Conservation (phyloP, 2,329 filamentous ascomycete species). For the Penicillium sp. region DNA sequence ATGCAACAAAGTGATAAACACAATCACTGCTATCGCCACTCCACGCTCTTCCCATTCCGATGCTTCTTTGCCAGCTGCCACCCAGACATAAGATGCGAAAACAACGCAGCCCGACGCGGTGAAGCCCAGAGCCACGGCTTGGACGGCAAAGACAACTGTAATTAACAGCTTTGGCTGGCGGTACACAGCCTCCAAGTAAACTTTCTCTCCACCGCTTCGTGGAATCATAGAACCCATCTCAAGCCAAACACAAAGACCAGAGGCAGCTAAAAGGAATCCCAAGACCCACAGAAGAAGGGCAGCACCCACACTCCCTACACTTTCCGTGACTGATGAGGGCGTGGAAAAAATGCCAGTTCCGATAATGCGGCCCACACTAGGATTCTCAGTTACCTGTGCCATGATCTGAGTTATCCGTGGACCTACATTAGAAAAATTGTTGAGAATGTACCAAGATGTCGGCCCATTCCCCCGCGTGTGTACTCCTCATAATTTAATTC, state of each 20-base stretch:
- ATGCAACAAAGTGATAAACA: conserved; percentile 65
- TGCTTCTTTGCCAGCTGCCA: conserved; percentile 63
- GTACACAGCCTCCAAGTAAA: conserved; percentile 69
- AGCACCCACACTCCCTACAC: conserved; percentile 65
- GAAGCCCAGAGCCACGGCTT: conserved; percentile 63
- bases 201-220: conserved; percentile 65
- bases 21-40: conserved; percentile 67
- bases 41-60: conserved; percentile 67
- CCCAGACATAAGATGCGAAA: conserved; percentile 69
- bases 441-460: conserved; percentile 22
- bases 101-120: conserved; percentile 65
- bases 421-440: conserved; percentile 27
- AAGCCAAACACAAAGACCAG: conserved; percentile 60
- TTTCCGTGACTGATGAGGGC: conserved; percentile 63
- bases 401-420: neutral
- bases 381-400: neutral
- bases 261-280: conserved; percentile 60
- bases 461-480: conserved; percentile 22
- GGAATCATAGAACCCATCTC: conserved; percentile 70
- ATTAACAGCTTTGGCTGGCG: conserved; percentile 61
- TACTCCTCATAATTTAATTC: conserved; percentile 23
- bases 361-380: conserved; percentile 53
- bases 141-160: conserved; percentile 62
- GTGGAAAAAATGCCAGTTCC: conserved; percentile 71
- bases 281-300: conserved; percentile 63